Base-by-base conservation (phyloP, 164 flowering plant genomes). In the Berberis thunbergii region DNA sequence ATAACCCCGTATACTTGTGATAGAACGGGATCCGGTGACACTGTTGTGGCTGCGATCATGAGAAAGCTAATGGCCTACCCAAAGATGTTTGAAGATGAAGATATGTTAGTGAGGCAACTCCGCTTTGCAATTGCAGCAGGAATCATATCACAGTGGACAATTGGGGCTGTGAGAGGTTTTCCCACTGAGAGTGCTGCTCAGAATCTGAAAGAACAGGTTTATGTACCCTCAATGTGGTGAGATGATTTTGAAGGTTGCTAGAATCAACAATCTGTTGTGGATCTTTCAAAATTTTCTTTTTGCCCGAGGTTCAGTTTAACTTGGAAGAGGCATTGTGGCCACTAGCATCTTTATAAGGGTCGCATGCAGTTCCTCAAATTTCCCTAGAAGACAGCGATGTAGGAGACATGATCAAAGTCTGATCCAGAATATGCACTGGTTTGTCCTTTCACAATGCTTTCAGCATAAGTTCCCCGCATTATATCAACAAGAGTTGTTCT, bases 21-120 rank as follows among this genome's bases (percentile, higher is more conserved):
- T 77, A 77, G 98, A 70, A 92, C 98, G 26, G 98, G 98, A 68
- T 89, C 98, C 26, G 96, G 98, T 40, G 98, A 92, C 78, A 89
- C 96, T 42, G 66, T 92, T 63, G 96, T 93, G 60, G 97, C 95
- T 58, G 97, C 68, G 40, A 87, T 93, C 41, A 75, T 90, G 84
- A 79, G 97, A 71, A 93, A 90, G 74, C 76, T 91, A 54, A 83
- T 81, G 4, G 79, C 82, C 13, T 68, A 70, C 55, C 95, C 93
- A 7, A 93, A 94, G 61, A 88, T 94, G 91, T 84, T 65, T 69
- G 79, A 86, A 53, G 67, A 89, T 75, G 82, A 82, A 73, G 98
- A 91, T 71, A 52, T 72, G 10, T 60, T 88, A 68, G 87, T 82
- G 73, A 80, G 97, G 71, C 91, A 94, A 70, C 82, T 94, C 66